phyloP scores from a whole-genome alignment of 257 asterid genomes.

The Plectranthus barbatus region DNA sequence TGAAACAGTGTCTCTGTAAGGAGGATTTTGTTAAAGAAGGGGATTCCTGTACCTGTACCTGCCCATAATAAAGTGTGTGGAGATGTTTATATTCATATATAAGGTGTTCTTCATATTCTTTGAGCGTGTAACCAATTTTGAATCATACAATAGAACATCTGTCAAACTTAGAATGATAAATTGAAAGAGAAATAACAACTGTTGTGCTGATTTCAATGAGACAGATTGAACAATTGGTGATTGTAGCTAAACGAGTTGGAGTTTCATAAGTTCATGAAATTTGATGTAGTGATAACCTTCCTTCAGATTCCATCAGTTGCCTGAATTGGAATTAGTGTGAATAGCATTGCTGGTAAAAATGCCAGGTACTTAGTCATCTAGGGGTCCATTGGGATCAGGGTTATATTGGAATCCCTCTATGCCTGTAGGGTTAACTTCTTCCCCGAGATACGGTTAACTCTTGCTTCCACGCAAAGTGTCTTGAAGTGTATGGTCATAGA shows the following conservation, averaged over 20 bases:
- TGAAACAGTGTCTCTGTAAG: not conserved
- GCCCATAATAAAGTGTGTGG: too few species aligned
- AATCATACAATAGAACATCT: not conserved
- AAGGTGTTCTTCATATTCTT: too few species aligned
- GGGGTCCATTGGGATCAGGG: too few species aligned
- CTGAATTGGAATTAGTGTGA: conserved; percentile 93
- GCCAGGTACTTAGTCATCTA: too few species aligned
- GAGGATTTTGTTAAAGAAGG: too few species aligned
- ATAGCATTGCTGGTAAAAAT: conserved; percentile 87
- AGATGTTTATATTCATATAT: not conserved
- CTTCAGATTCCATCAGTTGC: conserved; percentile 76
- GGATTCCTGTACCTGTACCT: too few species aligned
- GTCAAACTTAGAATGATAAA: not conserved
- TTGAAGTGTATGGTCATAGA: too few species aligned
- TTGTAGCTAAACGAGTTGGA: not conserved
- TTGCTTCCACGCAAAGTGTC: too few species aligned
- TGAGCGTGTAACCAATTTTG: too few species aligned
- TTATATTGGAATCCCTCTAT: too few species aligned
- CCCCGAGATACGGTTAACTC: too few species aligned
- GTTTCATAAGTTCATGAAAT: not conserved
- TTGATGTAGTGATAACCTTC: conserved; percentile 11
- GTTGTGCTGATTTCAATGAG: not conserved
- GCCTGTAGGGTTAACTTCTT: too few species aligned
- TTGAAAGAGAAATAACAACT: not conserved
- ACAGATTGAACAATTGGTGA: not conserved